Percentiles rank a stretch among this genome's conserved stretches.
Evolutionary conservation across 768 basidiomycete species (phyloP).

Genomic region (Tricholomella constricta): DNA sequence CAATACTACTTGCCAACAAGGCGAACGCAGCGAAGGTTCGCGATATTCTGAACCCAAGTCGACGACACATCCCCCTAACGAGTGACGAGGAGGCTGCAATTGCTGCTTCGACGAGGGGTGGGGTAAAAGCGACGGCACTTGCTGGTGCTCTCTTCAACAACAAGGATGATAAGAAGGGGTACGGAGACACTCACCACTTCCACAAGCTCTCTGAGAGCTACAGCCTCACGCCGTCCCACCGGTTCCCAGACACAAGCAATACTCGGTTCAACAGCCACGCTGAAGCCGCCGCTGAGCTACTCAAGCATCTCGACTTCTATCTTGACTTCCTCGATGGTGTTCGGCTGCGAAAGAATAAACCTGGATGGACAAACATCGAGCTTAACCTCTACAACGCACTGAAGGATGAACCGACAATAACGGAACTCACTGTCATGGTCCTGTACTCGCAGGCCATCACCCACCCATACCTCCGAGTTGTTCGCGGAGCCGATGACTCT

Average conservation of each 20-base stretch:
- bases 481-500: slow-evolving; percentile 23
- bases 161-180: slow-evolving; percentile 39
- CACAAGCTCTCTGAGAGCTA: no score
- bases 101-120: slow-evolving; percentile 16
- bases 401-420: slow-evolving; percentile 23
- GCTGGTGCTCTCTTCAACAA: slow-evolving; percentile 34
- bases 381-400: slow-evolving; percentile 28
- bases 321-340: slow-evolving; percentile 26
- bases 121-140: slow-evolving; percentile 26
- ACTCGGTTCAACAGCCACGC: slow-evolving; percentile 9
- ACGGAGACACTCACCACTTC: slow-evolving; percentile 23
- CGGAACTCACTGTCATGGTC: slow-evolving; percentile 28
- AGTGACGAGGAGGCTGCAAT: slow-evolving; percentile 2
- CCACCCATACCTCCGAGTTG: slow-evolving; percentile 27
- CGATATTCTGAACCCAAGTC: background rate
- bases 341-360: slow-evolving; percentile 26
- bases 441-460: slow-evolving; percentile 27
- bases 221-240: no score
- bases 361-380: slow-evolving; percentile 17
- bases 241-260: slow-evolving; percentile 34
- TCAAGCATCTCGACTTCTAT: slow-evolving; percentile 23
- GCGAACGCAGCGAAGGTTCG: slow-evolving; percentile 22
- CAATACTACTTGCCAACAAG: slow-evolving; percentile 30
- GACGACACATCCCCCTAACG: background rate
- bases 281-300: slow-evolving; percentile 26